phyloP scores from a whole-genome alignment of 225 moss, liverwort and hornwort genomes.

The Straminergon stramineum region DNA sequence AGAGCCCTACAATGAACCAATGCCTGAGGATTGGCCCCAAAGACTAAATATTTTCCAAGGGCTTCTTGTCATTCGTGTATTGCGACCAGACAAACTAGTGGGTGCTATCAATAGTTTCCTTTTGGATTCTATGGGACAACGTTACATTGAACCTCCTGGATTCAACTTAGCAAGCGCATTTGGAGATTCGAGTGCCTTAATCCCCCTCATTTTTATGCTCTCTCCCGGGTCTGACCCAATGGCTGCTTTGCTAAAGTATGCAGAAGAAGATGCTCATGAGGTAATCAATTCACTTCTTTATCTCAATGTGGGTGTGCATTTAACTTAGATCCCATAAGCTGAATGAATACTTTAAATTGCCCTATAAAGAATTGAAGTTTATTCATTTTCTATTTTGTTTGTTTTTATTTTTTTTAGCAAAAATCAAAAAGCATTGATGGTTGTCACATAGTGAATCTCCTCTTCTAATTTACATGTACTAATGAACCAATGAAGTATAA shows the following conservation, averaged over 20 bases:
- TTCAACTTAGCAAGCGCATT: conserved; percentile 59
- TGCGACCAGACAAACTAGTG: conserved; percentile 65
- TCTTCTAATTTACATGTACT: too few species aligned
- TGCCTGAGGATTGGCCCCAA: conserved; percentile 34
- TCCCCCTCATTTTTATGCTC: conserved; percentile 68
- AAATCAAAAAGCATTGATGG: neutral
- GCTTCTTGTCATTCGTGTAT: conserved; percentile 42
- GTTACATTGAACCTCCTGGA: conserved; percentile 60
- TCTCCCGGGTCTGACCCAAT: conserved; percentile 72
- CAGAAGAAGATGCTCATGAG: conserved; percentile 41
- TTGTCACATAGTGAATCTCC: too few species aligned
- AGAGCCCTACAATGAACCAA: conserved; percentile 44
- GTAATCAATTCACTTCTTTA: neutral
- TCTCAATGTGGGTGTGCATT: accelerated
- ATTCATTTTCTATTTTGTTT: neutral
- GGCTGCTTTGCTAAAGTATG: conserved; percentile 53
- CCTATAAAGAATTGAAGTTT: neutral
- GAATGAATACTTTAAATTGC: neutral
- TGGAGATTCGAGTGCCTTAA: conserved; percentile 44
- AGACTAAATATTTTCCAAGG: conserved; percentile 33
- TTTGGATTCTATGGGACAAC: conserved; percentile 53
- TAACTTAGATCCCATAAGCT: accelerated
- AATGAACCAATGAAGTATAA: neutral
- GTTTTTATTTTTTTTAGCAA: accelerated
- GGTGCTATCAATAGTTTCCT: conserved; percentile 49